Evolutionary conservation across 2,329 filamentous ascomycete genomes (phyloP).

Genomic region (Tolypocladium guangdongense): DNA sequence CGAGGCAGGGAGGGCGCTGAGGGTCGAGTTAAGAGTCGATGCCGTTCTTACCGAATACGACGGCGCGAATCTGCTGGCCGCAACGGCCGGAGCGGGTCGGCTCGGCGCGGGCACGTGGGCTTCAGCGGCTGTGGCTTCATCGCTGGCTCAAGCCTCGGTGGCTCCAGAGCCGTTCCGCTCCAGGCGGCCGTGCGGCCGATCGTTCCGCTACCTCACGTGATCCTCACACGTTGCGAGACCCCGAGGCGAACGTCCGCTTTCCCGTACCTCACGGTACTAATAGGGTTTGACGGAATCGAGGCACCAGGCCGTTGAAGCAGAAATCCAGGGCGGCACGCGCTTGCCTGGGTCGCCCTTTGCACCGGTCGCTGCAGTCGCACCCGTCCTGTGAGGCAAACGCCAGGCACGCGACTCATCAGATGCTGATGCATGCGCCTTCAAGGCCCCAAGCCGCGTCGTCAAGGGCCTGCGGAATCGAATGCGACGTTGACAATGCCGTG

Average conservation of each 20-base stretch:
- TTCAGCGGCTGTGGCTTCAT: not conserved
- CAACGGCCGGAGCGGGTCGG: not conserved
- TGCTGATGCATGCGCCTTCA: not conserved
- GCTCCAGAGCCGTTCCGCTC: not conserved
- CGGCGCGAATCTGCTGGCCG: not conserved
- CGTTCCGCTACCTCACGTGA: not conserved
- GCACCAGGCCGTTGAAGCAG: not conserved
- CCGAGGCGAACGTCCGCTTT: not conserved
- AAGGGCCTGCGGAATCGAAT: not conserved
- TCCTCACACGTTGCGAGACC: not conserved
- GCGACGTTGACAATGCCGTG: not conserved
- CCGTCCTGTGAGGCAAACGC: not conserved
- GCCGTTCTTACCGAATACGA: not conserved
- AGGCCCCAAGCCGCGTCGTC: not conserved
- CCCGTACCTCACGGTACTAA: too few relatives aligned
- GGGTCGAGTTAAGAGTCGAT: not conserved
- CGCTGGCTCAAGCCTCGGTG: not conserved
- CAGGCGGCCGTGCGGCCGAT: too few relatives aligned
- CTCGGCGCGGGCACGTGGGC: slow-evolving; percentile 1
- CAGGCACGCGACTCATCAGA: not conserved
- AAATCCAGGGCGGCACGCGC: not conserved
- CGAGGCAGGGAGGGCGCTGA: not conserved
- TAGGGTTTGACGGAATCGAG: not conserved
- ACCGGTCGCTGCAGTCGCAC: not conserved
- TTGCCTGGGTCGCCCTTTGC: not conserved